These are phyloP conservation scores for Bimuria novae-zelandiae DNA, from an alignment of 2,329 filamentous ascomycete genomes.

Conservation along the genomic window DNA sequence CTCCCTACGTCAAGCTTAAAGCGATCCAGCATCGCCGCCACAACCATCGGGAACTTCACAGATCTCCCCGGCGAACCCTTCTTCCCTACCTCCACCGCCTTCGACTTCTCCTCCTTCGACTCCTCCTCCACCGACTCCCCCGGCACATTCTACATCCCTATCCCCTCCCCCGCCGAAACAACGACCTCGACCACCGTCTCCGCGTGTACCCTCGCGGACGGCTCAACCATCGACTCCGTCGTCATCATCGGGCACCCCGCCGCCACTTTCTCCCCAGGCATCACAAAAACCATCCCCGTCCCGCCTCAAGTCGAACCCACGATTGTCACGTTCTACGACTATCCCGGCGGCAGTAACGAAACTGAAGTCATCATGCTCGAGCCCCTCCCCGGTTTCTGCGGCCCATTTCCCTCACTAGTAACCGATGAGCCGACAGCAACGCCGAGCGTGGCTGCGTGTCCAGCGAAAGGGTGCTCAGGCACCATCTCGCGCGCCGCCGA, in stretches of 20 bases:
- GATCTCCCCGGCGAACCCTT: too few relatives aligned
- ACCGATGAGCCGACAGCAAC: neutral
- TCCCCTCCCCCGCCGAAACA: constrained; percentile 3
- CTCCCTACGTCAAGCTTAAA: neutral
- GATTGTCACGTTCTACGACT: constrained; percentile 6
- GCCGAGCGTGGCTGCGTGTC: constrained; percentile 1
- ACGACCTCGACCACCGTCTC: constrained; percentile 12
- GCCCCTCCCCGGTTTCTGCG: constrained; percentile 11
- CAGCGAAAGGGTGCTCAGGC: constrained; percentile 11
- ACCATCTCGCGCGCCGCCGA: constrained; percentile 8
- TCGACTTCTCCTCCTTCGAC: too few relatives aligned
- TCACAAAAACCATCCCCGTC: constrained; percentile 10
- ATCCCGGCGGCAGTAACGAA: neutral
- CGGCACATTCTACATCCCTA: constrained; percentile 6
- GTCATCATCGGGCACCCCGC: constrained; percentile 10
- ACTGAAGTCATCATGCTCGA: constrained; percentile 10
- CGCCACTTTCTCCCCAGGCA: constrained; percentile 9
- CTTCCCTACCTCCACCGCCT: neutral
- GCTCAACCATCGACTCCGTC: constrained; percentile 5
- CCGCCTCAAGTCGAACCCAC: constrained; percentile 9
- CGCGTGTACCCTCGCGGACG: constrained; percentile 6
- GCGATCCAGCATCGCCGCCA: too few relatives aligned
- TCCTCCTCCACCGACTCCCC: neutral
- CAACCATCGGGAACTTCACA: too few relatives aligned
- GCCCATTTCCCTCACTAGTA: neutral